phyloP scores from a whole-genome alignment of 768 basidiomycete genomes.

The Termitomyces sp. region DNA sequence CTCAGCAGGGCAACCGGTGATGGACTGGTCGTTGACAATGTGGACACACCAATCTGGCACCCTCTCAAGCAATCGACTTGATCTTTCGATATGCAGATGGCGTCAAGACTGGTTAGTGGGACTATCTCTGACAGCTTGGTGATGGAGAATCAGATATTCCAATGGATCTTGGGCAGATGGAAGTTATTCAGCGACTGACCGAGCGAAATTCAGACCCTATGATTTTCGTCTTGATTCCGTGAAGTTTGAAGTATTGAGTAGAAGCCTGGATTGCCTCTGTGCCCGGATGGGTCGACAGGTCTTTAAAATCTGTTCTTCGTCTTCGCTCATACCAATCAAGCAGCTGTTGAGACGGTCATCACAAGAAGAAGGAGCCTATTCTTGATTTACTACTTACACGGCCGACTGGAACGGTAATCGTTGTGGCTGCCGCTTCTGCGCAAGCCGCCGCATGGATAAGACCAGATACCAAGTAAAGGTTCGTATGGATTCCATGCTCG shows the following conservation, averaged over 20 bases:
- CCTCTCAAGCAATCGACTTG: constrained; percentile 32
- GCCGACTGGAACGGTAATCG: constrained; percentile 45
- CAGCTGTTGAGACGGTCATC: constrained; percentile 23
- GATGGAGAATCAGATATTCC: constrained; percentile 1
- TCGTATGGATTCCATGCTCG: constrained; percentile 37
- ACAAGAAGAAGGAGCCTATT: background rate
- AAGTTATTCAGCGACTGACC: constrained; percentile 21
- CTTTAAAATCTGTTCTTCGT: constrained; percentile 16
- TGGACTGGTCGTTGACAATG: constrained; percentile 7
- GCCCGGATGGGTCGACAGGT: constrained; percentile 32
- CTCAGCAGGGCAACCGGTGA: constrained; percentile 24
- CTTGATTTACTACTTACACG: constrained; percentile 31
- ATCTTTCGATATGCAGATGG: constrained; percentile 33
- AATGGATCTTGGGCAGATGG: background rate
- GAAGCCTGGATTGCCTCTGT: constrained; percentile 42
- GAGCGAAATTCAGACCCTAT: constrained; percentile 37
- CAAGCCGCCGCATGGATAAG: constrained; percentile 54
- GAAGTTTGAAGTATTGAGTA: constrained; percentile 34
- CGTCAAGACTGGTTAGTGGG: constrained; percentile 35
- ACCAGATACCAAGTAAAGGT: constrained; percentile 46
- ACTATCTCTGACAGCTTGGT: constrained; percentile 37
- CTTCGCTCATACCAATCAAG: constrained; percentile 37
- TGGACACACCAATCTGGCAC: constrained; percentile 23
- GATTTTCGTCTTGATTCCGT: constrained; percentile 33
- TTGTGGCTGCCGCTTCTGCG: constrained; percentile 41